Conservation (phyloP, 2,329 filamentous ascomycete species). For the Proliferodiscus dingleyae region DNA sequence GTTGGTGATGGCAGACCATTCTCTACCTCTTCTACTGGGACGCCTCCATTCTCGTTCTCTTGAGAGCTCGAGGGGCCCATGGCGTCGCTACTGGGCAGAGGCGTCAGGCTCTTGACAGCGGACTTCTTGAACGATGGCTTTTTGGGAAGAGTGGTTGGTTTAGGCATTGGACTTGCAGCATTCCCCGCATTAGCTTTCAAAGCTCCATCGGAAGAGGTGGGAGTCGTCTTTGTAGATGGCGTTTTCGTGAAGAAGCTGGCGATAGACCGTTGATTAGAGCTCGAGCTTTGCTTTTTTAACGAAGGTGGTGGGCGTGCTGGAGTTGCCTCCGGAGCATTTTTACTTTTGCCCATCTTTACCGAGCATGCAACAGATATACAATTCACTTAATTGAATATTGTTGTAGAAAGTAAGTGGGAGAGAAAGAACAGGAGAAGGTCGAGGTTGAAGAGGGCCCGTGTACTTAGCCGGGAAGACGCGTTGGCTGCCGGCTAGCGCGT, state of each 20-base stretch:
- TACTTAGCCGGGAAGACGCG: conserved; percentile 1
- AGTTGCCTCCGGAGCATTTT: conserved; percentile 17
- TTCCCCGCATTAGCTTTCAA: conserved; percentile 32
- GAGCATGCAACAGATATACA: too few relatives aligned
- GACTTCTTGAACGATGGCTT: conserved; percentile 36
- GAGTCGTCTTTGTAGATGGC: conserved; percentile 40
- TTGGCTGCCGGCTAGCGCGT: too few relatives aligned
- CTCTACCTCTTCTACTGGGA: conserved; percentile 44
- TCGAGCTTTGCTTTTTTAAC: conserved; percentile 30
- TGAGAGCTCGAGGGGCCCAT: conserved; percentile 63
- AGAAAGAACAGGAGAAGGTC: not conserved
- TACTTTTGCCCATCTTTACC: conserved; percentile 19
- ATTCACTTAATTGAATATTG: not conserved
- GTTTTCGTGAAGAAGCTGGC: conserved; percentile 73
- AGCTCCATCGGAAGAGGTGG: conserved; percentile 23
- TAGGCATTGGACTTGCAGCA: conserved; percentile 31
- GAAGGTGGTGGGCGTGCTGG: conserved; percentile 25
- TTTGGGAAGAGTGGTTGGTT: conserved; percentile 34
- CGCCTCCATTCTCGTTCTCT: conserved; percentile 49
- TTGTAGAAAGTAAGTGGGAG: not conserved
- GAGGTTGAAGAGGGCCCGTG: not conserved
- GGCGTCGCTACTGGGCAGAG: conserved; percentile 76
- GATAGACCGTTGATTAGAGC: conserved; percentile 65
- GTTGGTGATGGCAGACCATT: conserved; percentile 42
- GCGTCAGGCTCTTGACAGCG: conserved; percentile 50